Conservation (phyloP, 441 rosid species). For the Syzygium syzygioides region DNA sequence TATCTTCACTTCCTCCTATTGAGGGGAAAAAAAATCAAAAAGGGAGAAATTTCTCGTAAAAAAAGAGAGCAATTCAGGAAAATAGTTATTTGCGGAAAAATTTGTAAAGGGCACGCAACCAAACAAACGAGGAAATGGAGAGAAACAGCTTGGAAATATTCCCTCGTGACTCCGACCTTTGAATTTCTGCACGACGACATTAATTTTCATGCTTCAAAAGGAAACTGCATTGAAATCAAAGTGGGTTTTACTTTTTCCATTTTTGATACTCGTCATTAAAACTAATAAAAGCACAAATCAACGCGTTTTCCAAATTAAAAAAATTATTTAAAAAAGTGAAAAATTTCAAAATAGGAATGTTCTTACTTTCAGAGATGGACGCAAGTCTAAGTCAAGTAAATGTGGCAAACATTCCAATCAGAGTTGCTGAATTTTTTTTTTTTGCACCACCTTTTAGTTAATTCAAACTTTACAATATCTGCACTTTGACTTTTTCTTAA, state of each 20-base stretch:
- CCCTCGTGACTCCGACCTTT: not conserved
- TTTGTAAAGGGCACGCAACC: not conserved
- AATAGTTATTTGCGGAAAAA: not conserved
- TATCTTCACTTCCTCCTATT: not conserved
- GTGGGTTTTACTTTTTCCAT: not conserved
- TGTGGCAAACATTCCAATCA: not conserved
- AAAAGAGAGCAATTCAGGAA: not conserved
- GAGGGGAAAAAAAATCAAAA: not conserved
- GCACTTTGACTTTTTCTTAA: not conserved
- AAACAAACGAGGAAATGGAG: not conserved
- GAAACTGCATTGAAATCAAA: not conserved
- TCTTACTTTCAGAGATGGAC: not conserved
- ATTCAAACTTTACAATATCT: not conserved
- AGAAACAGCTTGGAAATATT: not conserved
- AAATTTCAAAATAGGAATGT: not conserved
- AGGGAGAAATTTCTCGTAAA: too few species aligned
- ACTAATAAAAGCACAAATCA: not conserved
- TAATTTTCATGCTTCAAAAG: not conserved
- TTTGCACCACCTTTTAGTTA: not conserved
- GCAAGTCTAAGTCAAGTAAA: not conserved
- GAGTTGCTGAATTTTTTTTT: not conserved
- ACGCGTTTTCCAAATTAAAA: not conserved
- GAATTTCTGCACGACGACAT: not conserved
- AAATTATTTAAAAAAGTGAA: not conserved
- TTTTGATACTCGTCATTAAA: not conserved